These are phyloP conservation scores for Crassisporium funariophilum DNA, from an alignment of 768 basidiomycete genomes.

Conservation along the genomic window DNA sequence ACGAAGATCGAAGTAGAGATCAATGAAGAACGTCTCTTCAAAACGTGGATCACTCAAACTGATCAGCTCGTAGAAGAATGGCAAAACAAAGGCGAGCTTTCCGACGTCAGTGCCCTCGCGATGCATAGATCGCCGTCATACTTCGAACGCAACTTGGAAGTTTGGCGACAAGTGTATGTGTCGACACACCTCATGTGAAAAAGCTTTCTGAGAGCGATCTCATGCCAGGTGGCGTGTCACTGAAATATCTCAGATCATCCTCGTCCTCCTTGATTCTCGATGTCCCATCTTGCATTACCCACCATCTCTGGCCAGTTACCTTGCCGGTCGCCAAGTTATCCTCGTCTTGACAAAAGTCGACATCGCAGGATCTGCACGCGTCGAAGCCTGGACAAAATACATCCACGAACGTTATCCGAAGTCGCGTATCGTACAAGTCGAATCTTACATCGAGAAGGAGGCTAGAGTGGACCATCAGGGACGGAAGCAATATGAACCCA, in stretches of 20 bases:
- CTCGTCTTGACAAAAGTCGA: slow-evolving; percentile 89
- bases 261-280: slow-evolving; percentile 87
- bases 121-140: slow-evolving; percentile 73
- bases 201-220: slow-evolving; percentile 12
- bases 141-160: slow-evolving; percentile 90
- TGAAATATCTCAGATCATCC: slow-evolving; percentile 86
- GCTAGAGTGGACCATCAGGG: slow-evolving; percentile 45
- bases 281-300: slow-evolving; percentile 89
- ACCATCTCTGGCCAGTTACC: slow-evolving; percentile 69
- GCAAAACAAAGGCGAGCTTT: slow-evolving; percentile 30
- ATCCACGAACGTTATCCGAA: slow-evolving; percentile 56
- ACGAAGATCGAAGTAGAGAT: slow-evolving; percentile 86
- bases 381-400: slow-evolving; percentile 66
- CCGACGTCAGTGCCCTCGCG: slow-evolving; percentile 7
- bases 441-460: slow-evolving; percentile 67
- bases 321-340: slow-evolving; percentile 57
- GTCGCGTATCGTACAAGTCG: slow-evolving; percentile 69
- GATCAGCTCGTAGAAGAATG: slow-evolving; percentile 59
- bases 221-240: slow-evolving; percentile 83
- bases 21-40: slow-evolving; percentile 86
- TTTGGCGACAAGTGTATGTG: slow-evolving; percentile 90
- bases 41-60: slow-evolving; percentile 73
- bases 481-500: slow-evolving; percentile 55
- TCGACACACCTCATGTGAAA: background rate
- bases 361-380: slow-evolving; percentile 69